Evolutionary conservation across 2,329 filamentous ascomycete species (phyloP).

Genomic region (Coccinonectria pachysandricola): DNA sequence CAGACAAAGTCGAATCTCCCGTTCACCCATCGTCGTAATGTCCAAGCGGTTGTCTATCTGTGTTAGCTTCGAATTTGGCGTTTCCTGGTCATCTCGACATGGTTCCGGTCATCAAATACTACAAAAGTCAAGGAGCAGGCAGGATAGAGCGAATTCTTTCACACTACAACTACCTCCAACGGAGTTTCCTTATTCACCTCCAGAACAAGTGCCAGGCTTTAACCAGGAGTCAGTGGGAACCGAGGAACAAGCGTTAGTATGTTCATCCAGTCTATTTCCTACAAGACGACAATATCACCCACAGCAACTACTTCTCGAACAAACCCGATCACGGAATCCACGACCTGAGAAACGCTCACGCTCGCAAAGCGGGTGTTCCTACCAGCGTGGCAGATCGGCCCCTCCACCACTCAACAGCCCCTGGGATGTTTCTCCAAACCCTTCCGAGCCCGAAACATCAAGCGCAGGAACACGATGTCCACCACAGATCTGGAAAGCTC

Average conservation of each 20-base stretch:
- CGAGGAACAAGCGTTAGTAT: too few species aligned
- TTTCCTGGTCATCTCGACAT: slow-evolving; percentile 38
- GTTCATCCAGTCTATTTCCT: too few species aligned
- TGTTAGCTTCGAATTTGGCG: slow-evolving; percentile 40
- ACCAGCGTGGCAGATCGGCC: slow-evolving; percentile 38
- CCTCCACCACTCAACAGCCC: slow-evolving; percentile 38
- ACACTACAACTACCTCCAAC: slow-evolving; percentile 35
- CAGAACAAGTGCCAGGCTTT: too few species aligned
- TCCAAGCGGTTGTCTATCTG: slow-evolving; percentile 27
- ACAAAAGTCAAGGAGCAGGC: slow-evolving; percentile 36
- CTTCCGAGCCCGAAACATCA: slow-evolving; percentile 18
- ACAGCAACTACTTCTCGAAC: slow-evolving; percentile 1
- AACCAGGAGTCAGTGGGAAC: too few species aligned
- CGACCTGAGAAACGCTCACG: slow-evolving; percentile 15
- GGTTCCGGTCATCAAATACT: slow-evolving; percentile 33
- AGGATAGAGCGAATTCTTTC: slow-evolving; percentile 31
- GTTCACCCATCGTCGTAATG: slow-evolving; percentile 11
- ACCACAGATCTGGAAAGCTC: slow-evolving; percentile 28
- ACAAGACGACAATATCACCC: slow-evolving; percentile 1
- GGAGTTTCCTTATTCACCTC: too few species aligned
- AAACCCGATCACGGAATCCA: too few species aligned
- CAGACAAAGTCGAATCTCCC: too few species aligned
- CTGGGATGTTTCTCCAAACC: slow-evolving; percentile 31
- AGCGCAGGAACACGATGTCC: too few species aligned
- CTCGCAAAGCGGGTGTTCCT: slow-evolving; percentile 17